Conservation (phyloP, 768 basidiomycete species). For the Heimioporus sp. region DNA sequence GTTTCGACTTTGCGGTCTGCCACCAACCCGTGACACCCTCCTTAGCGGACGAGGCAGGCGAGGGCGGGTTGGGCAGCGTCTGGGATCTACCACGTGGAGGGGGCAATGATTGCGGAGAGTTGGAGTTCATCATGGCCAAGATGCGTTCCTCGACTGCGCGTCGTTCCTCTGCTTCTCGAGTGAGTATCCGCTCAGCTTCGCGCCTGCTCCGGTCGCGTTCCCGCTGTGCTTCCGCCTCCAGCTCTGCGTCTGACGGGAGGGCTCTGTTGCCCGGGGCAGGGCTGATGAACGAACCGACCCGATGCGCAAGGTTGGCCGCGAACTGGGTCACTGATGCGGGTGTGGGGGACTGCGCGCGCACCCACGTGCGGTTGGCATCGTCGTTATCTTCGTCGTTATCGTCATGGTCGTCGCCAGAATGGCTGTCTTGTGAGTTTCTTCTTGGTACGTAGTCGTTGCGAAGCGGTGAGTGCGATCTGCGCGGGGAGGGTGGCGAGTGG, state of each 20-base stretch:
- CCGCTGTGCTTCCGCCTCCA: slow-evolving; percentile 77
- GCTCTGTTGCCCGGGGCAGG: slow-evolving; percentile 44
- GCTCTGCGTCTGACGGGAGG: slow-evolving; percentile 68
- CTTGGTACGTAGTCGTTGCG: slow-evolving; percentile 56
- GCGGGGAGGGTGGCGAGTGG: slow-evolving; percentile 30
- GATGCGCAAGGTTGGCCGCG: slow-evolving; percentile 72
- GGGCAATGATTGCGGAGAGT: slow-evolving; percentile 40
- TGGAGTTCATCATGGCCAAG: slow-evolving; percentile 63
- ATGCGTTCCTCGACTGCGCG: slow-evolving; percentile 71
- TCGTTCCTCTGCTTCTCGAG: slow-evolving; percentile 66
- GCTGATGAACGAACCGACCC: slow-evolving; percentile 66
- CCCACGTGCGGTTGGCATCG: slow-evolving; percentile 22
- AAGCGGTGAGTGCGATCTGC: slow-evolving; percentile 69
- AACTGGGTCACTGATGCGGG: slow-evolving; percentile 71
- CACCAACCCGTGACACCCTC: slow-evolving; percentile 65
- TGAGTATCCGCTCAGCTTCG: slow-evolving; percentile 78
- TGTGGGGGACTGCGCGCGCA: slow-evolving; percentile 50
- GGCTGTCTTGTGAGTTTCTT: slow-evolving; percentile 51
- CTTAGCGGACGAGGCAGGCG: slow-evolving; percentile 63
- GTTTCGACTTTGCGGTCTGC: slow-evolving; percentile 66
- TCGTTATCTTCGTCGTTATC: slow-evolving; percentile 37
- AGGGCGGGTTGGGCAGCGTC: slow-evolving; percentile 54
- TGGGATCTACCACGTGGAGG: slow-evolving; percentile 64
- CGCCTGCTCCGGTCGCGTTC: slow-evolving; percentile 74
- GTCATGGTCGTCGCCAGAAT: slow-evolving; percentile 41